phyloP scores from a whole-genome alignment of 345 rosid species.

The Physaria fendleri region DNA sequence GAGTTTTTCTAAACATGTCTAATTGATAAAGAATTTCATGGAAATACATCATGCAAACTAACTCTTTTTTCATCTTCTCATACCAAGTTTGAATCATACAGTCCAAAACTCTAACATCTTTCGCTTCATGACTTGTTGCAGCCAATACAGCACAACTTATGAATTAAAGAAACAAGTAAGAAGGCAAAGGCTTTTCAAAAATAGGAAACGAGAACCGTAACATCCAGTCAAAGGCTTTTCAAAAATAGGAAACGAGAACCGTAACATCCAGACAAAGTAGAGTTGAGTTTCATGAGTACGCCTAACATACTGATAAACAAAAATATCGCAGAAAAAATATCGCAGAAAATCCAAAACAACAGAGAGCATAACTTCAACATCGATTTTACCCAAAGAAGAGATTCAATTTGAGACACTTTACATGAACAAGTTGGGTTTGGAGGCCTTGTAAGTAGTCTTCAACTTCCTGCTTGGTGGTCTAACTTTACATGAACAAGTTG shows the following conservation, averaged over 20 bases:
- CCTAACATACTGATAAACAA: conserved; percentile 13
- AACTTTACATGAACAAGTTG: no score
- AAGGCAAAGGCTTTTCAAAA: not conserved
- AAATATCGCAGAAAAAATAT: no score
- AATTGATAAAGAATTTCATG: no score
- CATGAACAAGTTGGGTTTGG: conserved; percentile 68
- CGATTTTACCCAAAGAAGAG: conserved; percentile 15
- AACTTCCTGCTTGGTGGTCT: conserved; percentile 67
- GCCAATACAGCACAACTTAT: not conserved
- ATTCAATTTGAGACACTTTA: conserved; percentile 29
- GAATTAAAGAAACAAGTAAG: not conserved
- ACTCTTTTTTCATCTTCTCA: no score
- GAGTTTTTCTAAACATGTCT: no score
- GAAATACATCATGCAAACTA: no score
- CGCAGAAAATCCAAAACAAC: conserved; percentile 1
- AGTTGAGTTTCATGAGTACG: not conserved
- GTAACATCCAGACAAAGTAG: conserved; percentile 9
- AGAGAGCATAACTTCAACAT: conserved; percentile 6
- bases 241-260: not conserved
- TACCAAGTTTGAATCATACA: not conserved
- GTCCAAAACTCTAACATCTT: no score
- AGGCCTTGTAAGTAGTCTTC: conserved; percentile 64
- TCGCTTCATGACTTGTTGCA: not conserved
- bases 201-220: not conserved
- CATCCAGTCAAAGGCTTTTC: not conserved